Conservation (phyloP, 2,329 filamentous ascomycete species). For the Diaporthe capsici region DNA sequence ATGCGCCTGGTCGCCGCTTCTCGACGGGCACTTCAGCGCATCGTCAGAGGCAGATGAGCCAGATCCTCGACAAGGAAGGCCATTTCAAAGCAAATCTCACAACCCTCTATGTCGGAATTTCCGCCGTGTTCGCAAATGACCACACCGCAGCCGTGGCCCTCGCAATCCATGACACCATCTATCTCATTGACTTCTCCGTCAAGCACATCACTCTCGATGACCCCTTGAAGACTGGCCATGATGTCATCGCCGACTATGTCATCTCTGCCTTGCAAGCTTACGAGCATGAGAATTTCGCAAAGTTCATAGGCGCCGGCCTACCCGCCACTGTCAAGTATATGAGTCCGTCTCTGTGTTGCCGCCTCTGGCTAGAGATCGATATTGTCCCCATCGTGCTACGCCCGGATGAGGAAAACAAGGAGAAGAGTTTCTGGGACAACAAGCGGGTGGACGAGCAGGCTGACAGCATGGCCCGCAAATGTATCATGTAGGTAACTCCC, state of each 20-base stretch:
- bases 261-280: slow-evolving; percentile 71
- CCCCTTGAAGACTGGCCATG: slow-evolving; percentile 55
- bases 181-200: slow-evolving; percentile 80
- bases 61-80: slow-evolving; percentile 58
- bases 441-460: slow-evolving; percentile 84
- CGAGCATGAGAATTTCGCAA: slow-evolving; percentile 75
- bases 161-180: slow-evolving; percentile 80
- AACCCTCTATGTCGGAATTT: slow-evolving; percentile 74
- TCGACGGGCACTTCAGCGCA: slow-evolving; percentile 61
- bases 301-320: slow-evolving; percentile 82
- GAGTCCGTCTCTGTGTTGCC: slow-evolving; percentile 76
- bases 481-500: slow-evolving; percentile 71
- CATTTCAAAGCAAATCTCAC: slow-evolving; percentile 62
- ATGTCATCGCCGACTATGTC: slow-evolving; percentile 72
- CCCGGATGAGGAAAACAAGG: slow-evolving; percentile 60
- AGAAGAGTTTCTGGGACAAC: slow-evolving; percentile 52
- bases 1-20: slow-evolving; percentile 54
- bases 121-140: slow-evolving; percentile 66
- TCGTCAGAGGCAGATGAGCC: slow-evolving; percentile 63
- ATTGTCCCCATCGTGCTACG: slow-evolving; percentile 79
- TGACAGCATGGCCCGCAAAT: slow-evolving; percentile 85
- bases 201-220: slow-evolving; percentile 66
- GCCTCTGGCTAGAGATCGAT: slow-evolving; percentile 83
- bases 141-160: slow-evolving; percentile 72
- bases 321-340: slow-evolving; percentile 70